A percentile compares a stretch with the other conserved stretches of the same genome.
Conservation (phyloP, 176 grass and related monocot genomes). For the Lolium rigidum region DNA sequence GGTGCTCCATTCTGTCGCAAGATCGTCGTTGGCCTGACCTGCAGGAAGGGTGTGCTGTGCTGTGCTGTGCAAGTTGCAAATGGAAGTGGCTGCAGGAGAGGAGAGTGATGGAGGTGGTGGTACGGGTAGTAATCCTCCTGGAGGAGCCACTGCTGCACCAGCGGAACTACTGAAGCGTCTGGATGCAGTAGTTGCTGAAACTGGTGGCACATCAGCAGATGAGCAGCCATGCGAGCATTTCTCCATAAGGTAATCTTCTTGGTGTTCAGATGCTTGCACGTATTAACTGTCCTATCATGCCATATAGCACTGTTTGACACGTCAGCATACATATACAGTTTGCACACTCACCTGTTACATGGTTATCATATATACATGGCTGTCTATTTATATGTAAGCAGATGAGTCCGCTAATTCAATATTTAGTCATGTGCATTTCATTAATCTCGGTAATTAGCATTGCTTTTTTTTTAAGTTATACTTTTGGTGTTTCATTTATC, state of each 20-base stretch:
- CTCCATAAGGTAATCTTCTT: conserved; percentile 70
- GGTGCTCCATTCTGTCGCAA: neutral
- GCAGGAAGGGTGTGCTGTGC: conserved; percentile 1
- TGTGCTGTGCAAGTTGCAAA: conserved; percentile 28
- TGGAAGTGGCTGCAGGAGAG: conserved; percentile 41
- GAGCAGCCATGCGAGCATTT: conserved; percentile 70
- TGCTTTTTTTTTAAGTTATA: neutral
- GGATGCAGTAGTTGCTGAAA: conserved; percentile 28
- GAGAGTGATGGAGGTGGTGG: conserved; percentile 36
- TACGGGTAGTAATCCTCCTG: conserved; percentile 18
- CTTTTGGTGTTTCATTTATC: conserved; percentile 19
- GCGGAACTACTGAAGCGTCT: conserved; percentile 17
- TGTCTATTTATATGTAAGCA: neutral
- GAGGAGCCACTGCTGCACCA: conserved; percentile 35
- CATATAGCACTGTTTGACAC: conserved; percentile 32
- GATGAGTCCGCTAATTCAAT: neutral
- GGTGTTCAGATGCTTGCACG: neutral
- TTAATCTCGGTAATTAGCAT: neutral
- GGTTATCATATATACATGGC: neutral
- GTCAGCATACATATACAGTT: neutral
- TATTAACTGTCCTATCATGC: conserved; percentile 19
- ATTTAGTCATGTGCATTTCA: conserved; percentile 17
- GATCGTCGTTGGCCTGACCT: conserved; percentile 30
- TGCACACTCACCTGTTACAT: conserved; percentile 1
- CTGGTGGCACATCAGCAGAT: conserved; percentile 17